A percentile compares a stretch with the other conserved stretches of the same genome.
Evolutionary conservation across 2,329 filamentous ascomycete genomes (phyloP).

Genomic region (Talaromyces funiculosus): DNA sequence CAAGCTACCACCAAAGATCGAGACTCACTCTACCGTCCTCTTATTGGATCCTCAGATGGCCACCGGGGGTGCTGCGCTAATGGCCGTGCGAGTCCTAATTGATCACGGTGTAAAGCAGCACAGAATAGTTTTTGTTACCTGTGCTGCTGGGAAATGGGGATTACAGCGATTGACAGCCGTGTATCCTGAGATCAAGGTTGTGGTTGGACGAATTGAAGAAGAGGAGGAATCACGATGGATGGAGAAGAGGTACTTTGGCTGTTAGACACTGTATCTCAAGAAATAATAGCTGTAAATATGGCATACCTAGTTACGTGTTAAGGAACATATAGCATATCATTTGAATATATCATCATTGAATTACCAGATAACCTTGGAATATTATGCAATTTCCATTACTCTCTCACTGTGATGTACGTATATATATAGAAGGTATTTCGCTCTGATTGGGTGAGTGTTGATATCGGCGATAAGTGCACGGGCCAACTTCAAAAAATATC

Average conservation of each 20-base stretch:
- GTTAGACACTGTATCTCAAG: constrained; percentile 42
- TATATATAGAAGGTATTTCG: background rate
- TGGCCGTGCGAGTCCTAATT: constrained; percentile 93
- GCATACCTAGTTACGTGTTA: background rate
- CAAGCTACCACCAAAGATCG: constrained; percentile 69
- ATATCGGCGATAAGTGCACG: constrained; percentile 20
- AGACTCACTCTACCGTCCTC: constrained; percentile 71
- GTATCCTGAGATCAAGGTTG: constrained; percentile 79
- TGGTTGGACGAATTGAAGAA: constrained; percentile 74
- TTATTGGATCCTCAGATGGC: constrained; percentile 93
- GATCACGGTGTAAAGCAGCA: constrained; percentile 85
- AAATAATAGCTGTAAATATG: background rate
- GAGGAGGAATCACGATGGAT: constrained; percentile 86
- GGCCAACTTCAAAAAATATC: constrained; percentile 20
- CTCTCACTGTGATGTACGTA: background rate
- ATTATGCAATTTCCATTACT: background rate
- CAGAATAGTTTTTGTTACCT: constrained; percentile 87
- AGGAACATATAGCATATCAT: background rate
- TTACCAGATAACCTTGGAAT: no score
- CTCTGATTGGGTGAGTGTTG: background rate
- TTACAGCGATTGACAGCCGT: constrained; percentile 80
- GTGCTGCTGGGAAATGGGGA: constrained; percentile 78
- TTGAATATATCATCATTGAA: background rate
- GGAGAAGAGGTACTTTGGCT: constrained; percentile 85
- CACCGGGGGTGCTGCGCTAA: constrained; percentile 75